Evolutionary conservation across 2,329 filamentous ascomycete species (phyloP), one percentile per base, ranked within the genome.

Genomic region (Fusarium mexicanum): DNA sequence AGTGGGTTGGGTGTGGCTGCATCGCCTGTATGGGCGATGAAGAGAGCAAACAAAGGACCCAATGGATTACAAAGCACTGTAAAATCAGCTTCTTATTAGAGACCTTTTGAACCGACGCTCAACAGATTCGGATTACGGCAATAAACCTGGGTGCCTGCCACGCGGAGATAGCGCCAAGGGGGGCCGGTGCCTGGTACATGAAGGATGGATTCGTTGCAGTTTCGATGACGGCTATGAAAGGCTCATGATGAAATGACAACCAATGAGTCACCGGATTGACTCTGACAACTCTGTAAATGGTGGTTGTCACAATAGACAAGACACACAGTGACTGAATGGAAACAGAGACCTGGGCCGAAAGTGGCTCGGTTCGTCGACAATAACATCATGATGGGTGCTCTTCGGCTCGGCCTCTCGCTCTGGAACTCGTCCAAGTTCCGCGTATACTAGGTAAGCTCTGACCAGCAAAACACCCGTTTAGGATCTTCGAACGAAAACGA

Each of bases 11-110:
- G 69, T 61, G 64, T 73, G 64, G 68, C 35, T 58, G 37, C 61
- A 74, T 69, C 61, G 46, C 44, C 63, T 48, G 35, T 65, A 70
- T 65, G 46, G 60, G 53, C 35, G 46, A 70, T 53, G 37, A 41
- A 18, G 37, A 59, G 62, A 57, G 26, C 46, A 33, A 54, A 64
- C 41, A 61, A 64, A 62, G 40, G 58, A 61, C 33, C 71, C 54
- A 64, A 64, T 37, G 35, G 72, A 76, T 75, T 75, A 75, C 73
- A 75, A 75, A 75, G 73, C 73, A 71, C 47, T 24, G 38, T 18
- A 67, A 40, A 60, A 57, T 10, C 47, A 61, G 54, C 26, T 24
- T 35, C 20, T 40, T 20, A 35, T 35, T 31, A 41, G 61, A 31
- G 58, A 26, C 48, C 38, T 47, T 54, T 33, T 50, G 51, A 55